Base-by-base conservation (phyloP, 2,329 filamentous ascomycete genomes). In the Myotisia sp. region DNA sequence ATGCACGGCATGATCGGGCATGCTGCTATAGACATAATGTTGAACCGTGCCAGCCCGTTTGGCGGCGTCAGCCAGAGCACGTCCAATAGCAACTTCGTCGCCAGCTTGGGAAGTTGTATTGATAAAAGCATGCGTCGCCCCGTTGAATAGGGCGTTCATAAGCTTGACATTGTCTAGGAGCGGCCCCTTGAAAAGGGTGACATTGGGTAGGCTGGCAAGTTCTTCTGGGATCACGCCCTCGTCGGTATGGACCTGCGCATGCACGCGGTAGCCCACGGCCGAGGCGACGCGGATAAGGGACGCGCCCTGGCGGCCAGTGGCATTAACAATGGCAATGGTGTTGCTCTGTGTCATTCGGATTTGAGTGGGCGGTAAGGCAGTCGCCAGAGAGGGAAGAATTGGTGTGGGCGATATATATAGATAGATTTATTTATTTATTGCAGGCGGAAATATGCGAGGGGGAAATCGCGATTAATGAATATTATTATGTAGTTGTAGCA, bases 11-110 rank as follows among this genome's bases (percentile, higher is more conserved):
- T 95, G 86, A 49, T 95, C 86, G 3, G 90, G 87, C 86, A 95
- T 93, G 50, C 84, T 92, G 46, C 84, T 92, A 62, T 94, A 98
- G 53, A 98, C 73, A 57, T 85, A 94, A 59, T 95, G 90, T 48
- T 85, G 75, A 29, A 95, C 74, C 19, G 58, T 52, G 32, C 81
- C 76, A 24, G 79, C 80, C 47, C 71, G 76, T 56, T 90, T 87
- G 34, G 87, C 87, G 9, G 84, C 85, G 51, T 93, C 82, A 39
- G 86, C 90, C 40, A 94, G 69, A 2, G 82, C 80, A 54, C 80
- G 78, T 42, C 90, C 90, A 46, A 94, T 92, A 24, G 77, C 75
- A 38, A 90, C 70, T 64, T 98, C 90, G 58, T 95, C 85, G 33
- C 87, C 90, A 26, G 56, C 52, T 64, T 92, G 93, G 50, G 92